Conservation (phyloP, 1,139 yeast genomes). For the Blastobotrys elegans region DNA sequence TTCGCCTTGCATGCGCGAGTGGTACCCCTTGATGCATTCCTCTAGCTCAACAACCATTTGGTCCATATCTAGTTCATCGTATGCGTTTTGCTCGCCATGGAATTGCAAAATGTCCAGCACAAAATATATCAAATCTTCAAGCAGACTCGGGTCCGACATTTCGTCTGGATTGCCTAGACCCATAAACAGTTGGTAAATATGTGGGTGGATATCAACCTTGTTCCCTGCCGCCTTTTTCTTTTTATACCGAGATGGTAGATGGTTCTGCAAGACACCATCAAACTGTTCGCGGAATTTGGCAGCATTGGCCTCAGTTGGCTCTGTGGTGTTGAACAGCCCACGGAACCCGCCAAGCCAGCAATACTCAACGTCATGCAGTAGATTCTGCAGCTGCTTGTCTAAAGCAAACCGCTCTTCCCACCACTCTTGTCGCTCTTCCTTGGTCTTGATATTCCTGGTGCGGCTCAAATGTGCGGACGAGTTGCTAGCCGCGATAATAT, state of each 20-base stretch:
- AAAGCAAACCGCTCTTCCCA: constrained; percentile 66
- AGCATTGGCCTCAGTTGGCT: constrained; percentile 25
- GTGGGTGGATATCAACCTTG: constrained; percentile 44
- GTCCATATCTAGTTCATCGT: constrained; percentile 60
- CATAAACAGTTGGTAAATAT: constrained; percentile 49
- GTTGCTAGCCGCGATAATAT: constrained; percentile 58
- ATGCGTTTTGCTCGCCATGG: constrained; percentile 61
- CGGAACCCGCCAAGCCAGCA: constrained; percentile 81
- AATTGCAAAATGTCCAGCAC: constrained; percentile 54
- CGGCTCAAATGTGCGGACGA: constrained; percentile 44
- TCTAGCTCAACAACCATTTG: constrained; percentile 45
- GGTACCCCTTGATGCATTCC: constrained; percentile 39
- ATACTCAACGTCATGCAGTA: constrained; percentile 57
- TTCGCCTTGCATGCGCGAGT: constrained; percentile 18
- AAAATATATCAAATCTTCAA: constrained; percentile 63
- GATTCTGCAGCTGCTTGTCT: constrained; percentile 49
- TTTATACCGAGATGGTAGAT: constrained; percentile 32
- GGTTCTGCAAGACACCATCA: constrained; percentile 32
- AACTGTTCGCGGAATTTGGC: constrained; percentile 39
- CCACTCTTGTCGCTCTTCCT: constrained; percentile 67
- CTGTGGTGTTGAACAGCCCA: constrained; percentile 46
- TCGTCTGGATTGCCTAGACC: constrained; percentile 40
- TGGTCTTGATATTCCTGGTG: constrained; percentile 41
- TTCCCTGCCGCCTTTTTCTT: constrained; percentile 12
- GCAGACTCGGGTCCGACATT: constrained; percentile 36